Conservation (phyloP, 2,329 filamentous ascomycete genomes). For the Echinosphaeria canescens region DNA sequence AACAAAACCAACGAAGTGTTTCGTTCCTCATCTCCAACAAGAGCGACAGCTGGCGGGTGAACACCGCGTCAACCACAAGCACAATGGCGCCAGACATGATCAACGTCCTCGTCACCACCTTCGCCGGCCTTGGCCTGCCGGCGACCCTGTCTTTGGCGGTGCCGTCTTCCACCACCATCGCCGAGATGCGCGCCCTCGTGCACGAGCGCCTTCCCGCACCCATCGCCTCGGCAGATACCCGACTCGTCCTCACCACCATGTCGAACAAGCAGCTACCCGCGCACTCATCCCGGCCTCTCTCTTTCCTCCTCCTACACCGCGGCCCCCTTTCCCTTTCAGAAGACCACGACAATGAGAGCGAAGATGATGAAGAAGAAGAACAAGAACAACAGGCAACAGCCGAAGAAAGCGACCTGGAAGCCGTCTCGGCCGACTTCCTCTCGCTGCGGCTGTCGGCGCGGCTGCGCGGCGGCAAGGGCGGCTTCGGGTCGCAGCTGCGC, state of each 20-base stretch:
- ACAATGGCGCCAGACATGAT: slow-evolving; percentile 13
- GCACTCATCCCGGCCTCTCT: slow-evolving; percentile 30
- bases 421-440: too few relatives aligned
- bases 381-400: too few relatives aligned
- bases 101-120: slow-evolving; percentile 71
- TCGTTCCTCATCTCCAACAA: too few relatives aligned
- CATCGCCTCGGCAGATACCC: slow-evolving; percentile 26
- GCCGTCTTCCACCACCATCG: slow-evolving; percentile 37
- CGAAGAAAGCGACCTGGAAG: too few relatives aligned
- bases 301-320: too few relatives aligned
- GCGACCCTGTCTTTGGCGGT: slow-evolving; percentile 65
- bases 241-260: slow-evolving; percentile 63
- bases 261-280: slow-evolving; percentile 48
- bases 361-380: too few relatives aligned
- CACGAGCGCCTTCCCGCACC: slow-evolving; percentile 35
- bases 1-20: too few relatives aligned
- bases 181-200: slow-evolving; percentile 42
- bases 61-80: too few relatives aligned
- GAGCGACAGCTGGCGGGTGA: too few relatives aligned
- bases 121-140: slow-evolving; percentile 64
- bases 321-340: slow-evolving; percentile 31
- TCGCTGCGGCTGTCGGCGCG: slow-evolving; percentile 62
- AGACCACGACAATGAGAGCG: too few relatives aligned
- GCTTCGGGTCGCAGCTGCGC: slow-evolving; percentile 91
- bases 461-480: slow-evolving; percentile 84